These are phyloP conservation scores for Pseudogymnoascus destructans DNA, from an alignment of 2,329 filamentous ascomycete species.

Conservation along the genomic window DNA sequence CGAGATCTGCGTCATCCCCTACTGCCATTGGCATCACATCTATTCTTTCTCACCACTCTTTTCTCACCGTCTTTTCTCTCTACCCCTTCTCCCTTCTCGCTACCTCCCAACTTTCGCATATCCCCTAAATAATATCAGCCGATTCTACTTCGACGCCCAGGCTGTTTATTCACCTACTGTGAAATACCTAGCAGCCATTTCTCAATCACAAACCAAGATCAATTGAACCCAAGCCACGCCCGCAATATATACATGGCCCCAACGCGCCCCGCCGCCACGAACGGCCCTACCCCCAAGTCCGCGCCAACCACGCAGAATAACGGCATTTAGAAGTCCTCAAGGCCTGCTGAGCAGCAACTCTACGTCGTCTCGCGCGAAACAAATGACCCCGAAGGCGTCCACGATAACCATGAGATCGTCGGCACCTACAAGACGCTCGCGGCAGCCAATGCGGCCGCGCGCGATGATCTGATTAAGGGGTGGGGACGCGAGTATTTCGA, in stretches of 20 bases:
- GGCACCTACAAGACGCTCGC: not conserved
- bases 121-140: not conserved
- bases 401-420: not conserved
- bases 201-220: conserved; percentile 23
- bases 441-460: not conserved
- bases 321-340: not conserved
- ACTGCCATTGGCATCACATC: not conserved
- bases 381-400: not conserved
- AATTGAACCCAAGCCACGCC: not conserved
- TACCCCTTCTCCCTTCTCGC: not conserved
- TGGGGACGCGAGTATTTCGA: not conserved
- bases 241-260: not conserved
- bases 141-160: not conserved
- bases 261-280: not conserved
- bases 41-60: not conserved
- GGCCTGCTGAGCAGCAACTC: not conserved
- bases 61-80: not conserved
- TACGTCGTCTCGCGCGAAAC: not conserved
- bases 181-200: not conserved
- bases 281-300: not conserved
- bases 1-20: no score
- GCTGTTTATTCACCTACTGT: not conserved
- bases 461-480: not conserved
- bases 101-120: not conserved
- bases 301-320: not conserved